These are phyloP conservation scores for Bonia amplexicaulis DNA, from an alignment of 176 grass and related monocot genomes.

Conservation along the genomic window DNA sequence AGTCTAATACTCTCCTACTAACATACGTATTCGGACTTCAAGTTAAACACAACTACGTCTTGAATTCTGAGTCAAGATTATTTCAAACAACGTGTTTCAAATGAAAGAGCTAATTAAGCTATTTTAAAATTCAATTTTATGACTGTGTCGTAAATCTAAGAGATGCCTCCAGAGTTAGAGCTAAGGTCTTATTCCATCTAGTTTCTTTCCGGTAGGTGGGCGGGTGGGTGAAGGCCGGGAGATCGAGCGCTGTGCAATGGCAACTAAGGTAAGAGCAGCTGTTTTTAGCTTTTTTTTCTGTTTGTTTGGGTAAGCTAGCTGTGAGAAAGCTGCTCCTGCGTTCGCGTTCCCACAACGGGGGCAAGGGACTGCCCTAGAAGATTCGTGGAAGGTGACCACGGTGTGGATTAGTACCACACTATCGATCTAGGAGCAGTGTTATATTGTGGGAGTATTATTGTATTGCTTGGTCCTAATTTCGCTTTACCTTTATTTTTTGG, in stretches of 20 bases:
- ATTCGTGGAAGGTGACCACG: constrained; percentile 41
- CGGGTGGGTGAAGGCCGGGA: background rate
- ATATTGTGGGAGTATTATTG: background rate
- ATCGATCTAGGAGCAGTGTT: no score
- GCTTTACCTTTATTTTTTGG: background rate
- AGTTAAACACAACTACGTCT: no score
- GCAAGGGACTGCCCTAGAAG: constrained; percentile 39
- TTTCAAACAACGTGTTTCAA: no score
- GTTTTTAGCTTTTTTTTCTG: background rate
- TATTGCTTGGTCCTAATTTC: constrained; percentile 33
- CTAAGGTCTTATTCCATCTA: no score
- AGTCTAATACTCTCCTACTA: no score
- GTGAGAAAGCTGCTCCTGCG: constrained; percentile 21
- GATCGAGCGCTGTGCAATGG: background rate
- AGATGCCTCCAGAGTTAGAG: no score
- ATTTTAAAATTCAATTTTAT: no score
- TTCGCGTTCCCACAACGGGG: background rate
- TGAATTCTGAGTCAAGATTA: no score
- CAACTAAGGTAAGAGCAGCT: constrained; percentile 4
- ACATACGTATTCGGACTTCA: no score
- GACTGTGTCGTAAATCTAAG: no score
- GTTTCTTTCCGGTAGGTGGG: no score
- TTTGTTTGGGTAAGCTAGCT: background rate
- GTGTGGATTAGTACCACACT: background rate
- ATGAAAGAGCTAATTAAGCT: no score